Evolutionary conservation across 2,329 filamentous ascomycete genomes (phyloP), one percentile per base, ranked within the genome.

Genomic region (Tolypocladium tropicale): DNA sequence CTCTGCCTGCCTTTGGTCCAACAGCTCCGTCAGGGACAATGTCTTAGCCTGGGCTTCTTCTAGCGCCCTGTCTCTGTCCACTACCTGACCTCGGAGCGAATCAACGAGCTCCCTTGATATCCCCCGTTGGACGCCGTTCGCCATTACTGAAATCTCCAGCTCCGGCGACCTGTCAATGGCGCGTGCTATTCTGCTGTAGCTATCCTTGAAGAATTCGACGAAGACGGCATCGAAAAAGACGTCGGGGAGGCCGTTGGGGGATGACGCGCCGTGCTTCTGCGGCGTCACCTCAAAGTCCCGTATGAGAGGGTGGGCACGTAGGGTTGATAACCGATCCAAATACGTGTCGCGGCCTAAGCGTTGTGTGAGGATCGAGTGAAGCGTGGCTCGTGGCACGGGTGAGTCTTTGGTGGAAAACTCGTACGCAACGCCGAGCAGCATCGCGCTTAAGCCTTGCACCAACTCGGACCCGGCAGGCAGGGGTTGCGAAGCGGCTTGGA

Each of bases 401-500:
- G 93, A 97, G 71, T 99, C 94, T 68, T 95, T 96, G 0, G 93
- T 96, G 11, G 93, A 97, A 66, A 97, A 99, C 66, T 99, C 94
- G 68, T 97, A 99, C 5, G 94, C 80, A 23, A 95, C 86, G 11
- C 93, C 94, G 1, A 97, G 78, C 0, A 99, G 75, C 67, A 91
- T 84, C 18, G 91, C 88, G 67, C 88, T 90, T 14, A 99, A 78
- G 2, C 94, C 94, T 61, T 90, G 88, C 16, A 93, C 78, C 34
- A 95, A 75, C 23, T 82, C 76, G 57, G 84, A 85, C 14, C 83
- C 83, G 32, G 79, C 72, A 62, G 79, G 74, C 25, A 62, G 59
- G 58, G 85, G 82, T 60, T 85, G 85, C 23, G 78, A 67, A 43
- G 89, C 84, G 32, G 85, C 82, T 63, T 94, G 88, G 16, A 94